Percentiles rank a stretch among this genome's conserved stretches.
Evolutionary conservation across 163 green algal genomes (phyloP).

Genomic region (Scenedesmus sp.): DNA sequence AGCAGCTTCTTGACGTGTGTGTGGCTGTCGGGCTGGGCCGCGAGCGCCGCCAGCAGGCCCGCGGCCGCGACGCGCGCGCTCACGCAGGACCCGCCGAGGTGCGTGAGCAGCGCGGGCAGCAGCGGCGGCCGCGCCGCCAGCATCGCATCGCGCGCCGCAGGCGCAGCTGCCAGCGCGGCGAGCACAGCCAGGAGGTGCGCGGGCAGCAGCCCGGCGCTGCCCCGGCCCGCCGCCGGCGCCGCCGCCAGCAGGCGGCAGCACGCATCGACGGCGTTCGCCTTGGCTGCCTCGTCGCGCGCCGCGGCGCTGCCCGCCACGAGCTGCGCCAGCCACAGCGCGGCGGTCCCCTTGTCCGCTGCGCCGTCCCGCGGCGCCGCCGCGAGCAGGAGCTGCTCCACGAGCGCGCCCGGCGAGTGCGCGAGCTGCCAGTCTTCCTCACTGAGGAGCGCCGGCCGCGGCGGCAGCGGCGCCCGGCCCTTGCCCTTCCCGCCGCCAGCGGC

Average conservation of each 20-base stretch:
- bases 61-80: conserved; percentile 10
- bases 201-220: conserved; percentile 7
- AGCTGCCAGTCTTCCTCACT: no score
- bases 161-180: neutral
- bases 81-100: neutral
- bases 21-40: neutral
- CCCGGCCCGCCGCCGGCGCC: neutral
- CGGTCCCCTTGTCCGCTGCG: no score
- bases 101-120: conserved; percentile 11
- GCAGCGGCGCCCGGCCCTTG: no score
- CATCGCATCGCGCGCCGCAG: neutral
- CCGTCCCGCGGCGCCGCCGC: no score
- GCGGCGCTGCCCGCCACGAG: neutral
- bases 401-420: no score
- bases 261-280: conserved; percentile 4
- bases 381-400: no score
- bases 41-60: neutral
- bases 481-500: no score
- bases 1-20: conserved; percentile 8
- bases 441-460: no score
- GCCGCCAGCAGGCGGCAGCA: neutral
- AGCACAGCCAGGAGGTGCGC: neutral
- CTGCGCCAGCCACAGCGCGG: conserved; percentile 30
- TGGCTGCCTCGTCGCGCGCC: conserved; percentile 16
- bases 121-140: conserved; percentile 3